Percentiles rank a stretch among this genome's conserved stretches.
Evolutionary conservation across 768 basidiomycete species (phyloP).

Genomic region (Exidia glandulosa): DNA sequence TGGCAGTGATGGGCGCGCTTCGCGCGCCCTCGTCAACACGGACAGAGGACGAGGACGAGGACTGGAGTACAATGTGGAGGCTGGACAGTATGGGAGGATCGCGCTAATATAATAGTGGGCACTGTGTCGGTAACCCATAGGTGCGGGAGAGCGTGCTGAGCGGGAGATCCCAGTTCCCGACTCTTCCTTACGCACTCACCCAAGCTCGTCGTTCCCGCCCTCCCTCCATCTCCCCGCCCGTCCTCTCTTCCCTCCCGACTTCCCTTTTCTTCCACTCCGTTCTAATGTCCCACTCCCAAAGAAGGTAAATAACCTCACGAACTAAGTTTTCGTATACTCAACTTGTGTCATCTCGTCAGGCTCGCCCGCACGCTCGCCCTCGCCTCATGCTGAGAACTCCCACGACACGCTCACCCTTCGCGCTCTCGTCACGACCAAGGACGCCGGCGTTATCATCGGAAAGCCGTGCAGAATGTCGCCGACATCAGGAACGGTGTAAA

Average conservation of each 20-base stretch:
- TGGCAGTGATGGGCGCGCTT: too few relatives aligned
- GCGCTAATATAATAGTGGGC: too few relatives aligned
- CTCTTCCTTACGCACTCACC: too few relatives aligned
- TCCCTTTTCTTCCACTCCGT: neutral
- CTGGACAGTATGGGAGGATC: too few relatives aligned
- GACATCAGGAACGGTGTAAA: constrained; percentile 94
- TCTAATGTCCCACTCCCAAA: neutral
- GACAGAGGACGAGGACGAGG: too few relatives aligned
- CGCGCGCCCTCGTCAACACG: too few relatives aligned
- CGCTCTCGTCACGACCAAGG: constrained; percentile 92
- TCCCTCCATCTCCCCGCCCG: neutral
- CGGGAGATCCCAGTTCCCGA: too few relatives aligned
- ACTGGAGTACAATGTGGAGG: too few relatives aligned
- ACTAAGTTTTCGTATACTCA: neutral
- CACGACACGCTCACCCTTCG: constrained; percentile 80
- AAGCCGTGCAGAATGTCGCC: constrained; percentile 97
- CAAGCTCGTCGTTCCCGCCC: too few relatives aligned
- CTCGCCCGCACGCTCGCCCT: neutral
- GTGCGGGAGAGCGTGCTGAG: too few relatives aligned
- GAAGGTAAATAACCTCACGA: neutral
- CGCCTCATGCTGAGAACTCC: constrained; percentile 13
- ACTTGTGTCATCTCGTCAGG: neutral
- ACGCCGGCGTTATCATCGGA: constrained; percentile 95
- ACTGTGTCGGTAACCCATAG: too few relatives aligned
- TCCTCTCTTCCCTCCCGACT: neutral